Conservation (phyloP, 1,284 basidiomycete genomes). For the Coniophora puteana region DNA sequence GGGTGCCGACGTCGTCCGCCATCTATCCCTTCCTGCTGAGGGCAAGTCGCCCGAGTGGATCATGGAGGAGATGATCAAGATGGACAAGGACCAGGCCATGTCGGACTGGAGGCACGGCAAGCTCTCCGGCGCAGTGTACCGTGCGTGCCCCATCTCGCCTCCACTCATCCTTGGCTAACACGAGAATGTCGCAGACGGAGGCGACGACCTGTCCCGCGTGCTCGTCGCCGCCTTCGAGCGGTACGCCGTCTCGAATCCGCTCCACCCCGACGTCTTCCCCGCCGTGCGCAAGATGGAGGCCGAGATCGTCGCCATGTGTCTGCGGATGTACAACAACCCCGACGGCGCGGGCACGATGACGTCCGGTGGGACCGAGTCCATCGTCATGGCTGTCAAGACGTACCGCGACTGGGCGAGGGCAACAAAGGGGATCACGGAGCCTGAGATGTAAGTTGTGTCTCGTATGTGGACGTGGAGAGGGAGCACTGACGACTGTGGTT, state of each 20-base stretch:
- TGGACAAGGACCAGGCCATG: conserved; percentile 57
- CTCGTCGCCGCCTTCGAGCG: conserved; percentile 68
- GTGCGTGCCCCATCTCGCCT: conserved; percentile 40
- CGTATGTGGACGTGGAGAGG: not conserved
- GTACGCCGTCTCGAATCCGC: conserved; percentile 83
- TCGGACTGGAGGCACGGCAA: conserved; percentile 73
- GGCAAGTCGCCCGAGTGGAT: conserved; percentile 80
- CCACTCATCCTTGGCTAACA: not conserved
- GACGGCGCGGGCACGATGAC: conserved; percentile 89
- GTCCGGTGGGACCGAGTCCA: conserved; percentile 94
- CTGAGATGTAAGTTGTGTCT: conserved; percentile 78
- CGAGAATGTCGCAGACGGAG: conserved; percentile 58
- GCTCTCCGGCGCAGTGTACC: conserved; percentile 86
- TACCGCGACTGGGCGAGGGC: conserved; percentile 90
- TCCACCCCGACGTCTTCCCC: conserved; percentile 96
- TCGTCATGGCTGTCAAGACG: conserved; percentile 92
- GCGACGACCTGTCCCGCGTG: conserved; percentile 73
- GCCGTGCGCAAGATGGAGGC: conserved; percentile 97
- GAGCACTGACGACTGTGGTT: not conserved
- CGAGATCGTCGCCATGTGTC: conserved; percentile 93
- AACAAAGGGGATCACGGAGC: conserved; percentile 85
- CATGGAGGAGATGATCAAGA: conserved; percentile 70
- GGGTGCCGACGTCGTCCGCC: conserved; percentile 55
- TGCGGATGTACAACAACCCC: conserved; percentile 84
- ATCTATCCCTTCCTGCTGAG: conserved; percentile 62